A percentile compares a stretch with the other conserved stretches of the same genome.
These are phyloP conservation scores for Cyberlindnera samutprakarnensis DNA, from an alignment of 805 yeast species.

Conservation along the genomic window DNA sequence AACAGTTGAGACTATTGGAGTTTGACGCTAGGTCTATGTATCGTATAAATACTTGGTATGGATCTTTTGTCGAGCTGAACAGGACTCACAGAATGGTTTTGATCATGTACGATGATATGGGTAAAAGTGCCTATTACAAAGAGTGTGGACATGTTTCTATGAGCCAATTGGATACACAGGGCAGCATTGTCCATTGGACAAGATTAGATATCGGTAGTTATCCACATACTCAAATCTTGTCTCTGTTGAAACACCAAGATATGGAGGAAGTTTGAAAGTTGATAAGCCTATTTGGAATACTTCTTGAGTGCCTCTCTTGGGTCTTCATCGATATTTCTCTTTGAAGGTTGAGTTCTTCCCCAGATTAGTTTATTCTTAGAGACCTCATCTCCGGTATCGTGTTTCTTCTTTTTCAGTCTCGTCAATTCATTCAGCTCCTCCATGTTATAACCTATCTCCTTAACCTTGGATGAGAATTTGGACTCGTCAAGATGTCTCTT, in stretches of 20 bases:
- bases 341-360: conserved; percentile 3
- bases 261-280: no score
- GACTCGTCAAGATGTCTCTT: conserved; percentile 13
- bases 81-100: not conserved
- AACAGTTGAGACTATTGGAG: conserved; percentile 3
- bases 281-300: no score
- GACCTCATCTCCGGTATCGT: no score
- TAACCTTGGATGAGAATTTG: conserved; percentile 4
- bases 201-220: not conserved
- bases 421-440: conserved; percentile 12
- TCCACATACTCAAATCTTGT: no score
- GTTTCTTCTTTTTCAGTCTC: conserved; percentile 7
- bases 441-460: conserved; percentile 13
- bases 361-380: no score
- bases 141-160: not conserved
- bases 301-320: not conserved
- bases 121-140: not conserved
- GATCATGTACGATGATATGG: conserved; percentile 1
- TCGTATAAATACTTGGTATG: not conserved
- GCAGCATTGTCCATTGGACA: not conserved
- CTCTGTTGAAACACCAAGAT: no score
- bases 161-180: not conserved
- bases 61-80: not conserved
- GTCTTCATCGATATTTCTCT: not conserved
- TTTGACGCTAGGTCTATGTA: conserved; percentile 1